A percentile compares a stretch with the other conserved stretches of the same genome.
Evolutionary conservation across 176 grass and related monocot genomes (phyloP).

Genomic region (Echinochloa phyllopogon): DNA sequence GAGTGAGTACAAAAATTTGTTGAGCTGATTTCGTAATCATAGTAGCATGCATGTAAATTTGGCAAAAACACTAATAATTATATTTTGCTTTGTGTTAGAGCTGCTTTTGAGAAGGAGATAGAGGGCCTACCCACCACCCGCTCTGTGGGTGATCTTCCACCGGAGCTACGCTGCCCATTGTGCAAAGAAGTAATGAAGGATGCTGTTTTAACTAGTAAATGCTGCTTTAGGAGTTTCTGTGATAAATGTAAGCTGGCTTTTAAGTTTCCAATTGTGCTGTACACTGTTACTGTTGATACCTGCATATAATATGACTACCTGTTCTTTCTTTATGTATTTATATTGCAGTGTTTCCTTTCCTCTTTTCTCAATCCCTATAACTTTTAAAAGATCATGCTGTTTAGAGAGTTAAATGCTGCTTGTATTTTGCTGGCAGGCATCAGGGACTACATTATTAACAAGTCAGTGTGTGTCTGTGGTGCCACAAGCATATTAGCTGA

Average conservation of each 20-base stretch:
- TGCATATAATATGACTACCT: constrained; percentile 24
- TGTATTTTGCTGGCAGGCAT: constrained; percentile 68
- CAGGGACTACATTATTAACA: constrained; percentile 87
- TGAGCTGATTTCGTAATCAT: constrained; percentile 4
- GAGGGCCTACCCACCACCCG: constrained; percentile 84
- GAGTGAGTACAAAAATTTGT: constrained; percentile 64
- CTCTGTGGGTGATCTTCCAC: constrained; percentile 77
- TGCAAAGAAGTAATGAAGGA: constrained; percentile 99
- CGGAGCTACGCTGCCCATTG: constrained; percentile 80
- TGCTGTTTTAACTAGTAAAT: constrained; percentile 98
- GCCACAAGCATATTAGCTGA: constrained; percentile 93
- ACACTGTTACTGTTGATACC: constrained; percentile 22
- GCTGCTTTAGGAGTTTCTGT: constrained; percentile 98
- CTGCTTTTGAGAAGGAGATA: constrained; percentile 99
- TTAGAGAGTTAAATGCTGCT: constrained; percentile 28
- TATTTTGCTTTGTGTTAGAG: constrained; percentile 60
- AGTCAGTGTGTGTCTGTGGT: constrained; percentile 83
- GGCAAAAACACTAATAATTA: neutral
- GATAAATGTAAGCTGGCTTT: constrained; percentile 85
- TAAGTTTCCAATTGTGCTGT: neutral
- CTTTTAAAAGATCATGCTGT: constrained; percentile 25
- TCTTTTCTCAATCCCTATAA: constrained; percentile 13
- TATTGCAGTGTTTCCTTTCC: constrained; percentile 11
- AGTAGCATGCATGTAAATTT: constrained; percentile 8
- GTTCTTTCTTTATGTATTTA: constrained; percentile 14